A percentile compares a stretch with the other conserved stretches of the same genome.
Conservation (phyloP, 2,329 filamentous ascomycete species). For the Ophiostoma perfectum region DNA sequence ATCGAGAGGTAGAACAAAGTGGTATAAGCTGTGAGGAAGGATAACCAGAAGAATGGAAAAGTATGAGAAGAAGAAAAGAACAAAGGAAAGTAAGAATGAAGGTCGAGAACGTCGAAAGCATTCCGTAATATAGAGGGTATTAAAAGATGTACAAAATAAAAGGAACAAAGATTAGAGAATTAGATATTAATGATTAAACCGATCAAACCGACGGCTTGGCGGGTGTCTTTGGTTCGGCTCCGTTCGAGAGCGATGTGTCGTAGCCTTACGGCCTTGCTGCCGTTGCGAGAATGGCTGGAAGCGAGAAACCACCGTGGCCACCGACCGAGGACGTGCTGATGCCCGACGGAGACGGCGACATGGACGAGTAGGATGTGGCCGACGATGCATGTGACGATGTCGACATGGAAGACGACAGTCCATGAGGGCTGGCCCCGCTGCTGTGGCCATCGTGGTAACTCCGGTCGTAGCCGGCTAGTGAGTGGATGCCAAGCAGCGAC, state of each 20-base stretch:
- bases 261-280: not conserved
- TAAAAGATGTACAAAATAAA: not conserved
- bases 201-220: not conserved
- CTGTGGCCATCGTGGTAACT: not conserved
- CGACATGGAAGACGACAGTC: constrained; percentile 19
- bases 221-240: not conserved
- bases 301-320: constrained; percentile 16
- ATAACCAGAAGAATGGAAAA: not conserved
- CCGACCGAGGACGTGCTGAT: not conserved
- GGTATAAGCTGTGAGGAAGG: constrained; percentile 13
- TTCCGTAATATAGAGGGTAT: not conserved
- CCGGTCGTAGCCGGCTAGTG: constrained; percentile 13
- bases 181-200: not conserved
- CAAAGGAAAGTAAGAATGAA: not conserved
- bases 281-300: constrained; percentile 20
- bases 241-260: not conserved
- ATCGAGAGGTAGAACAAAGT: constrained; percentile 16
- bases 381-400: constrained; percentile 13
- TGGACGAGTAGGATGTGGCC: constrained; percentile 17
- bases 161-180: not conserved
- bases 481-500: constrained; percentile 13
- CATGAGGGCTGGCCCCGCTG: constrained; percentile 10
- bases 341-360: constrained; percentile 15
- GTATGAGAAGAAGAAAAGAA: not conserved
- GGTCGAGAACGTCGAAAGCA: not conserved